Percentiles rank a stretch among this genome's conserved stretches.
phyloP scores from a whole-genome alignment of 2,329 filamentous ascomycete genomes.

The Verticillium klebahnii region DNA sequence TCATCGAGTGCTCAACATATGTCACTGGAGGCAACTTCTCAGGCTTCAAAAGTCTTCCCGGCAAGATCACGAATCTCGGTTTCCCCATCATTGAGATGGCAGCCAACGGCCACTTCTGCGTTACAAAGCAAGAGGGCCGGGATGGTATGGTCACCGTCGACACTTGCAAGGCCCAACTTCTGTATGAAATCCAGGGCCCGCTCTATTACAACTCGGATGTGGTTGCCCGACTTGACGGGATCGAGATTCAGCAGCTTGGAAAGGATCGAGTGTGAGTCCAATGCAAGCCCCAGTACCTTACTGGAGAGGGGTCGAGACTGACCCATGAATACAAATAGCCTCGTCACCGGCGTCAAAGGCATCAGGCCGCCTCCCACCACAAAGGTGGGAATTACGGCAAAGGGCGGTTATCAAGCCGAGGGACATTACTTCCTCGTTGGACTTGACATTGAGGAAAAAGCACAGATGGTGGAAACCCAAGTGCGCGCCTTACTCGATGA shows the following conservation, averaged over 20 bases:
- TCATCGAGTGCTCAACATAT: conserved; percentile 47
- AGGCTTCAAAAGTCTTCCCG: conserved; percentile 29
- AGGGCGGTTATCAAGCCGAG: conserved; percentile 39
- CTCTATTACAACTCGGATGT: conserved; percentile 40
- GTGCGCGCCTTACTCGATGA: conserved; percentile 28
- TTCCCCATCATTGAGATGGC: conserved; percentile 47
- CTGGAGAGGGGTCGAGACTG: neutral
- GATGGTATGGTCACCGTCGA: conserved; percentile 30
- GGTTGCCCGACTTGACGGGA: conserved; percentile 29
- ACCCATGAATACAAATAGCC: neutral
- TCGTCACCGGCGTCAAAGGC: conserved; percentile 17
- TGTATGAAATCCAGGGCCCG: conserved; percentile 42
- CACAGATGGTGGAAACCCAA: conserved; percentile 36
- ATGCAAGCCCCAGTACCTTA: neutral
- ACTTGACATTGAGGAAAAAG: conserved; percentile 37
- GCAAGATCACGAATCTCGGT: conserved; percentile 26
- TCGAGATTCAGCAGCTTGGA: conserved; percentile 41
- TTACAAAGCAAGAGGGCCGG: conserved; percentile 41
- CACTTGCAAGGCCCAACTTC: conserved; percentile 30
- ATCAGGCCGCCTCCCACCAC: conserved; percentile 27
- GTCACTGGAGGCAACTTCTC: conserved; percentile 48
- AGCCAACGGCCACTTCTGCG: conserved; percentile 35
- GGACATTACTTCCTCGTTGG: conserved; percentile 38
- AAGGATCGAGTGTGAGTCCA: conserved; percentile 23
- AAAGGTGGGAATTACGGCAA: conserved; percentile 37